Evolutionary conservation across 2,329 filamentous ascomycete genomes (phyloP), one percentile per base, ranked within the genome.

Genomic region (Metarhizium humberi): DNA sequence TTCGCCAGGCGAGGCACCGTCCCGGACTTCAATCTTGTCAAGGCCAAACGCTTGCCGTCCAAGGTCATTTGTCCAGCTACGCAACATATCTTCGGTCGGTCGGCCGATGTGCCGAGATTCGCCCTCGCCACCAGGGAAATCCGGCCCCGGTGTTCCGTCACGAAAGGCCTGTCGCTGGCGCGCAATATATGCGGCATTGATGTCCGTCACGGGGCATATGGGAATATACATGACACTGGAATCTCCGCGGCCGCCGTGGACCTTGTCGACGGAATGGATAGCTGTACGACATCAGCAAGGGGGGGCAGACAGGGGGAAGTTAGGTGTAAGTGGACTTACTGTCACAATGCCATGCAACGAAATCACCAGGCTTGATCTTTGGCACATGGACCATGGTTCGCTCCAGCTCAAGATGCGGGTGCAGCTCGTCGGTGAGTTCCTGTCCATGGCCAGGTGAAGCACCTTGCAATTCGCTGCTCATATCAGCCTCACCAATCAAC

Each of bases 201-300:
- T 72, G 53, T 86, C 81, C 0, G 90, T 95, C 34, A 90, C 77
- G 0, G 92, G 91, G 54, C 88, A 94, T 0, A 89, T 85, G 0
- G 92, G 91, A 55, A 96, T 95, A 64, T 96, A 96, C 57, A 96
- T 65, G 0, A 96, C 92, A 62, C 86, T 91, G 0, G 88, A 90
- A 68, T 96, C 92, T 0, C 74, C 70, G 2, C 72, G 76, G 1
- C 92, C 92, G 1, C 70, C 70, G 66, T 96, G 92, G 1, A 85
- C 76, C 60, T 82, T 85, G 71, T 96, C 92, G 0, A 96, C 92
- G 0, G 90, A 82, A 67, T 96, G 92, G 51, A 95, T 87, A 3
- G 73, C 78, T 71, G 32, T 20, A 6, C 6, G 8, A 45, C 29
- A 30, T 56, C 13, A 56, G 54, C 34, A 53, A 18, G 4, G 51